These are phyloP conservation scores for Paramyrothecium roridum DNA, from an alignment of 2,329 filamentous ascomycete genomes.

Conservation along the genomic window DNA sequence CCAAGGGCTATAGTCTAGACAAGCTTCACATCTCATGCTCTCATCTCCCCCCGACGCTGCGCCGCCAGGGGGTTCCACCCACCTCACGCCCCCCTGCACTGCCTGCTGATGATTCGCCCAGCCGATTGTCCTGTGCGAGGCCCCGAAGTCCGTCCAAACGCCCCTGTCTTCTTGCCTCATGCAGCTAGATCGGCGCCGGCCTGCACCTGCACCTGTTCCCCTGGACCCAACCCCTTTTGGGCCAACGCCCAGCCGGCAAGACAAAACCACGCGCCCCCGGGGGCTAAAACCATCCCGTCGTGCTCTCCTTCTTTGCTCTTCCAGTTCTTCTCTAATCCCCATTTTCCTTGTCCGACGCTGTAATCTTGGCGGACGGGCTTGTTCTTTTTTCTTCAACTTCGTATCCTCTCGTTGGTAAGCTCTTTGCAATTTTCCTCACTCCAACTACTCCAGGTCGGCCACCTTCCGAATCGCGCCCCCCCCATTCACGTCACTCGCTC, in stretches of 20 bases:
- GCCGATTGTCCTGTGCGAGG: too few species aligned
- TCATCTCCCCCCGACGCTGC: neutral
- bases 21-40: neutral
- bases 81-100: too few species aligned
- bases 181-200: too few species aligned
- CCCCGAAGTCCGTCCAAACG: too few species aligned
- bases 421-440: constrained; percentile 10
- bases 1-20: neutral
- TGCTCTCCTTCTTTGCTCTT: neutral
- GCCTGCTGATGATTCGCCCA: too few species aligned
- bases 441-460: constrained; percentile 2
- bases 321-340: neutral
- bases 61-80: neutral
- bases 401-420: constrained; percentile 4
- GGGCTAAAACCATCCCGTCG: neutral
- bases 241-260: neutral
- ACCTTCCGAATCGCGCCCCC: neutral
- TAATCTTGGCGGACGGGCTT: constrained; percentile 4
- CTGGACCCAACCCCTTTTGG: neutral
- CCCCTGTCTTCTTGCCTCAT: too few species aligned
- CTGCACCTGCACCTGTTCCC: neutral
- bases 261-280: neutral
- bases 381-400: constrained; percentile 16
- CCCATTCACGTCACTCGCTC: constrained; percentile 1
- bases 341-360: constrained; percentile 15